Conservation (phyloP, 2,329 filamentous ascomycete species). For the Botrytis paeoniae region DNA sequence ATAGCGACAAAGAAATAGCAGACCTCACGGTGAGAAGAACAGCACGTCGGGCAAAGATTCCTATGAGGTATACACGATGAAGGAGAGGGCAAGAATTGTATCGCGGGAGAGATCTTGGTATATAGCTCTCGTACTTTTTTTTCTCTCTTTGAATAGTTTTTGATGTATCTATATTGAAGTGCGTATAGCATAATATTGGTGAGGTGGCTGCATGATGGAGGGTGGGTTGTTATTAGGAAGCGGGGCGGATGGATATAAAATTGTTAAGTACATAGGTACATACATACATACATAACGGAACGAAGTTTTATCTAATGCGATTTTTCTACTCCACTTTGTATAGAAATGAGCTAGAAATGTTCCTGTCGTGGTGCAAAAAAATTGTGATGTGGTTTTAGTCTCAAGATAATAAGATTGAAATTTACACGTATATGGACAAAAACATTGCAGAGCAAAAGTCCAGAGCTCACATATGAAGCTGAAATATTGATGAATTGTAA, state of each 20-base stretch:
- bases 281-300: background rate
- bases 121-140: background rate
- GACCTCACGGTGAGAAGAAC: background rate
- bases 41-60: background rate
- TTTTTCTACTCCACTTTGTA: background rate
- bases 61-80: constrained; percentile 2
- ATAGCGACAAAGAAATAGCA: background rate
- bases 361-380: rapidly evolving
- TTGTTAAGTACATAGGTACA: background rate
- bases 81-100: background rate
- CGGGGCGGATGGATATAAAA: background rate
- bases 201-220: background rate
- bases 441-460: background rate
- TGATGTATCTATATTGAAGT: background rate
- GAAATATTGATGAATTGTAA: background rate
- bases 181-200: background rate
- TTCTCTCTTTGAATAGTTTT: background rate
- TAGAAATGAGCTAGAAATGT: background rate
- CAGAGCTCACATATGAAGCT: too few relatives aligned
- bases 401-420: too few relatives aligned
- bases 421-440: background rate
- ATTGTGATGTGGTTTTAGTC: too few relatives aligned
- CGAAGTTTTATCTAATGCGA: background rate
- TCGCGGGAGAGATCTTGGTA: background rate
- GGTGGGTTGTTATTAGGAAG: background rate